Conservation (phyloP, 495 filamentous ascomycete genomes). For the Annulohypoxylon nitens region DNA sequence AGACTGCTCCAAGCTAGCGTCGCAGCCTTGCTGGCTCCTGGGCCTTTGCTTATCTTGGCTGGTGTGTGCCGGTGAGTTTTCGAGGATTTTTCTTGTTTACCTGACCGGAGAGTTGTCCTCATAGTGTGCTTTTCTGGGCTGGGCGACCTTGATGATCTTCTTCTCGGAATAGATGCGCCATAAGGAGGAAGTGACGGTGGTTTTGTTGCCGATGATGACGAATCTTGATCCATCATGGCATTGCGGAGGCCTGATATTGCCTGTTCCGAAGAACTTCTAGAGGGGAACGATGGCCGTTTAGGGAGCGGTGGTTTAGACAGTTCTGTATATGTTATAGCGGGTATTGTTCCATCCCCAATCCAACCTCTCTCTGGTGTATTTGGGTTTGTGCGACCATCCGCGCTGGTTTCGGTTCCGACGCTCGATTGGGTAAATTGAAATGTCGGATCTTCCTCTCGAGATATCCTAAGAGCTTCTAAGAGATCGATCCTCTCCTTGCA, state of each 20-base stretch:
- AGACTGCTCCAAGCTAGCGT: conserved; percentile 82
- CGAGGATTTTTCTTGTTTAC: conserved; percentile 69
- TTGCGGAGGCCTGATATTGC: conserved; percentile 50
- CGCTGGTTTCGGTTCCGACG: conserved; percentile 38
- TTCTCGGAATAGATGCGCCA: conserved; percentile 50
- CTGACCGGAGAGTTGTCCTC: conserved; percentile 82
- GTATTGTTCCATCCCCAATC: conserved; percentile 85
- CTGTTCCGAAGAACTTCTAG: conserved; percentile 67
- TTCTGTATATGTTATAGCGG: conserved; percentile 80
- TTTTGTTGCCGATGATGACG: conserved; percentile 52
- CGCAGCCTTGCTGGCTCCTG: conserved; percentile 84
- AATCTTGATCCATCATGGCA: conserved; percentile 44
- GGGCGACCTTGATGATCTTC: conserved; percentile 69
- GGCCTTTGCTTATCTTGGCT: conserved; percentile 54
- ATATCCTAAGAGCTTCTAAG: conserved; percentile 82
- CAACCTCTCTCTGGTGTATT: conserved; percentile 63
- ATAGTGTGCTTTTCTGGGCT: conserved; percentile 89
- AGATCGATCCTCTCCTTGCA: conserved; percentile 95
- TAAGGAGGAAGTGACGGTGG: conserved; percentile 49
- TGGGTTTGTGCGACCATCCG: conserved; percentile 31
- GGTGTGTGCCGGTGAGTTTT: conserved; percentile 59
- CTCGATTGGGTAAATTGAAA: conserved; percentile 44
- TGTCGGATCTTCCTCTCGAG: conserved; percentile 70
- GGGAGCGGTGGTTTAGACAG: conserved; percentile 78
- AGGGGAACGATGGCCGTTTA: conserved; percentile 65